Percentiles rank a stretch among this genome's conserved stretches.
Evolutionary conservation across 495 filamentous ascomycete species (phyloP).

Genomic region (Achaetomiella virescens): DNA sequence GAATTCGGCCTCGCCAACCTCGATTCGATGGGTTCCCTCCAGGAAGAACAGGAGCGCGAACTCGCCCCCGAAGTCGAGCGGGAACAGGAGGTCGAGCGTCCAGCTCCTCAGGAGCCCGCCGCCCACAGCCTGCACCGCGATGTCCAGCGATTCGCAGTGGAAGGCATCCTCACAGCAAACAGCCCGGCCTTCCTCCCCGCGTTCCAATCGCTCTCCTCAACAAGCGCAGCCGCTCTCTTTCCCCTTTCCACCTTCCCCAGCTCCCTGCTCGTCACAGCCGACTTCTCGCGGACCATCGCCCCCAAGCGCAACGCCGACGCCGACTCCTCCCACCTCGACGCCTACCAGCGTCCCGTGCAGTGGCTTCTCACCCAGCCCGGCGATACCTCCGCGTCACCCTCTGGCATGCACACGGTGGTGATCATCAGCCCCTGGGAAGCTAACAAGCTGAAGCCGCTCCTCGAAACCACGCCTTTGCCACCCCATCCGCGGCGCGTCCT

Average conservation of each 20-base stretch:
- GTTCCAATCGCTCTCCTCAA: conserved; percentile 39
- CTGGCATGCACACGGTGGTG: conserved; percentile 32
- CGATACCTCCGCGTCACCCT: conserved; percentile 2
- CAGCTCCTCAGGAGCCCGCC: conserved; percentile 32
- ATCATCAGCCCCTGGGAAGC: conserved; percentile 62
- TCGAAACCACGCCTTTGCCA: conserved; percentile 27
- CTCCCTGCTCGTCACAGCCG: conserved; percentile 46
- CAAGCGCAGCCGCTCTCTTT: conserved; percentile 23
- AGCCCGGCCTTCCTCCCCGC: conserved; percentile 41
- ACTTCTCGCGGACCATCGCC: conserved; percentile 50
- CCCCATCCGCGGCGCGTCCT: conserved; percentile 21
- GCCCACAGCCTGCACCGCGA: conserved; percentile 42
- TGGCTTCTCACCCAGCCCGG: conserved; percentile 49
- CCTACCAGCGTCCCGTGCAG: conserved; percentile 51
- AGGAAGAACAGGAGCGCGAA: conserved; percentile 69
- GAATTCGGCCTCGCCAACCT: conserved; percentile 17
- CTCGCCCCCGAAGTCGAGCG: conserved; percentile 56
- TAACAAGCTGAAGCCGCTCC: conserved; percentile 39
- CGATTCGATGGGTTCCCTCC: conserved; percentile 25
- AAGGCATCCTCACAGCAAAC: conserved; percentile 5
- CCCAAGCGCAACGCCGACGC: neutral
- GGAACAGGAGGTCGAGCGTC: conserved; percentile 50
- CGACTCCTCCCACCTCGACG: conserved; percentile 33
- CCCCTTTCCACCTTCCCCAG: conserved; percentile 29
- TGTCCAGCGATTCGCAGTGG: conserved; percentile 28